These are phyloP conservation scores for Gigaspora rosea DNA, from an alignment of 192 early-diverging fungal genomes.

Conservation along the genomic window DNA sequence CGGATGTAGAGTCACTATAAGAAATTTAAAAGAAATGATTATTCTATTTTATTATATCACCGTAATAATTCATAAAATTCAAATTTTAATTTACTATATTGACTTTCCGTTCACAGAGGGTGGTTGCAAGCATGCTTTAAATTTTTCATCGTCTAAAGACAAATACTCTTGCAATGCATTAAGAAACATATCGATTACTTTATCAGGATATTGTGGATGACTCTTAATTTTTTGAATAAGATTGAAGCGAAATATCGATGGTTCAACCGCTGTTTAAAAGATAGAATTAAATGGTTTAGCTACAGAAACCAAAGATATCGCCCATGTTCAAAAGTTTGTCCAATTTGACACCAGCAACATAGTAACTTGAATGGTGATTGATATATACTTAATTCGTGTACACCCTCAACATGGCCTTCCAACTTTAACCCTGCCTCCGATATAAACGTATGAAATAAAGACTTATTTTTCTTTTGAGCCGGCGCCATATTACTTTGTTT, in stretches of 20 bases:
- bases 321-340: neutral
- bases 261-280: constrained; percentile 16
- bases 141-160: constrained; percentile 29
- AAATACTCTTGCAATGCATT: constrained; percentile 40
- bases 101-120: neutral
- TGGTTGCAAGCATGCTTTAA: constrained; percentile 37
- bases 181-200: constrained; percentile 34
- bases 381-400: neutral
- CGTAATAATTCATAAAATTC: neutral
- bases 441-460: neutral
- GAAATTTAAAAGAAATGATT: neutral
- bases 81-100: neutral
- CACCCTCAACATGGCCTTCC: neutral
- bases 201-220: constrained; percentile 23
- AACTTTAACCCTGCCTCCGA: constrained; percentile 15
- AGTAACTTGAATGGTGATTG: neutral
- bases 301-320: neutral
- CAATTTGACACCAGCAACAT: too few relatives aligned
- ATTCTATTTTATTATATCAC: neutral
- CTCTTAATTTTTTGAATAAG: constrained; percentile 16
- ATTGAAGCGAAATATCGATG: constrained; percentile 14
- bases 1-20: constrained; percentile 35
- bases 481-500: neutral
- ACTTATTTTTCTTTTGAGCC: neutral
- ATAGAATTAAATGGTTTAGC: neutral